Evolutionary conservation across 371 early-diverging fungal genomes (phyloP).

Genomic region (Mortierella sp.): DNA sequence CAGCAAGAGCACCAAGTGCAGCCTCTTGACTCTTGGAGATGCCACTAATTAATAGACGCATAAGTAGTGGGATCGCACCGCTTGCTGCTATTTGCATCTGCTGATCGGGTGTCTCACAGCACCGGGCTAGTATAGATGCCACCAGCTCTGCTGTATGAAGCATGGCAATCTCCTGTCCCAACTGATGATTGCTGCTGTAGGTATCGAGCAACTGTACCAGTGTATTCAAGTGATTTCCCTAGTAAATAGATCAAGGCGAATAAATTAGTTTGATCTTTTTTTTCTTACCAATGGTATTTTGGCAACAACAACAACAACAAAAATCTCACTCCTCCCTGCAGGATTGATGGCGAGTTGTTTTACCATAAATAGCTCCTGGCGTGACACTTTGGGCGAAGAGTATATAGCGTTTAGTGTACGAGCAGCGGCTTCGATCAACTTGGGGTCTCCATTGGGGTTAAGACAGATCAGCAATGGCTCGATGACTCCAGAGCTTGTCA

Average conservation of each 20-base stretch:
- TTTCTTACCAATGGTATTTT: neutral
- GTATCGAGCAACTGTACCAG: conserved; percentile 52
- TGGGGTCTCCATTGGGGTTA: conserved; percentile 59
- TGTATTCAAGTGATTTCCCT: conserved; percentile 61
- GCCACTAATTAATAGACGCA: conserved; percentile 70
- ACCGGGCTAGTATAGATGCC: conserved; percentile 75
- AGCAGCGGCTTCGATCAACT: conserved; percentile 78
- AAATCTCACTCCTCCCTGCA: neutral
- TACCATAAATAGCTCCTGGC: conserved; percentile 72
- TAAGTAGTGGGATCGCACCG: conserved; percentile 72
- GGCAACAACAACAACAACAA: too few relatives aligned
- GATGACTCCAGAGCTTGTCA: conserved; percentile 73
- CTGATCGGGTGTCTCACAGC: conserved; percentile 72
- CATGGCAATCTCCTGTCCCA: conserved; percentile 60
- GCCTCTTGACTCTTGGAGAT: conserved; percentile 80
- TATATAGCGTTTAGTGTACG: conserved; percentile 84
- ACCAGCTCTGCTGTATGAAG: conserved; percentile 77
- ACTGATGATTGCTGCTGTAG: conserved; percentile 40
- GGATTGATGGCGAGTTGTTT: conserved; percentile 1
- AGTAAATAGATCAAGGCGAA: neutral
- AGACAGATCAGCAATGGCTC: conserved; percentile 72
- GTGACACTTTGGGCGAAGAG: conserved; percentile 68
- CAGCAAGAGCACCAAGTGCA: conserved; percentile 81
- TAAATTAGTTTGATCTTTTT: neutral
- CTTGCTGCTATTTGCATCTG: conserved; percentile 71